Conservation (phyloP, 805 yeast species). For the Candida krabiensis region DNA sequence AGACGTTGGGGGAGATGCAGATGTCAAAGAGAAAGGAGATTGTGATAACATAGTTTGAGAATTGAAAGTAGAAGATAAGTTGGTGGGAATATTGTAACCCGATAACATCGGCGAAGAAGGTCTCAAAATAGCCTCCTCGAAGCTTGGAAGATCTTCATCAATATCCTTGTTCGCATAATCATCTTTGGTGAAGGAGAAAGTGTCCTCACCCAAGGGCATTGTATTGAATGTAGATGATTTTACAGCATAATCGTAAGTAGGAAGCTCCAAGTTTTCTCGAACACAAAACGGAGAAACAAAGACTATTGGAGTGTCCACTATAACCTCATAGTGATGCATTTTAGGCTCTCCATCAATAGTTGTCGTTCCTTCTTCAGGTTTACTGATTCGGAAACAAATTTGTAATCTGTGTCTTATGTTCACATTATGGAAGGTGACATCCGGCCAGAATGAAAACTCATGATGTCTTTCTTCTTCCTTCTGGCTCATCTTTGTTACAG, state of each 20-base stretch:
- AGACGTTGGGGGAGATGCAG: slow-evolving; percentile 25
- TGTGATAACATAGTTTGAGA: slow-evolving; percentile 33
- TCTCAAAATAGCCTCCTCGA: slow-evolving; percentile 60
- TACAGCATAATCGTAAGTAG: slow-evolving; percentile 39
- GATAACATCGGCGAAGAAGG: slow-evolving; percentile 47
- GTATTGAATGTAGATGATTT: slow-evolving; percentile 19
- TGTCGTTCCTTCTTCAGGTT: slow-evolving; percentile 47
- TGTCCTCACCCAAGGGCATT: slow-evolving; percentile 1
- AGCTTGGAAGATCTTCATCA: slow-evolving; percentile 48
- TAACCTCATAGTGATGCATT: slow-evolving; percentile 75
- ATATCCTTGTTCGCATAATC: slow-evolving; percentile 12
- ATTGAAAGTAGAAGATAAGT: slow-evolving; percentile 33
- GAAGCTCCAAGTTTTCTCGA: slow-evolving; percentile 35
- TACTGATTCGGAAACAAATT: slow-evolving; percentile 66
- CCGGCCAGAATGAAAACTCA: slow-evolving; percentile 51
- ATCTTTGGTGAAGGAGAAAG: slow-evolving; percentile 12
- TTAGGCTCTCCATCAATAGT: slow-evolving; percentile 35
- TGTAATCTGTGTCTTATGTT: slow-evolving; percentile 68
- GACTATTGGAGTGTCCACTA: slow-evolving; percentile 74
- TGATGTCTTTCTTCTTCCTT: slow-evolving; percentile 18
- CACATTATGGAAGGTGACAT: slow-evolving; percentile 61
- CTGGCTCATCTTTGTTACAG: slow-evolving; percentile 9
- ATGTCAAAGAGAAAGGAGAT: slow-evolving; percentile 36
- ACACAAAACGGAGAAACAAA: slow-evolving; percentile 44
- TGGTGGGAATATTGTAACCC: slow-evolving; percentile 34